Percentiles rank a stretch among this genome's conserved stretches.
Conservation (phyloP, 2,329 filamentous ascomycete genomes). For the Pseudogymnoascus sp. region DNA sequence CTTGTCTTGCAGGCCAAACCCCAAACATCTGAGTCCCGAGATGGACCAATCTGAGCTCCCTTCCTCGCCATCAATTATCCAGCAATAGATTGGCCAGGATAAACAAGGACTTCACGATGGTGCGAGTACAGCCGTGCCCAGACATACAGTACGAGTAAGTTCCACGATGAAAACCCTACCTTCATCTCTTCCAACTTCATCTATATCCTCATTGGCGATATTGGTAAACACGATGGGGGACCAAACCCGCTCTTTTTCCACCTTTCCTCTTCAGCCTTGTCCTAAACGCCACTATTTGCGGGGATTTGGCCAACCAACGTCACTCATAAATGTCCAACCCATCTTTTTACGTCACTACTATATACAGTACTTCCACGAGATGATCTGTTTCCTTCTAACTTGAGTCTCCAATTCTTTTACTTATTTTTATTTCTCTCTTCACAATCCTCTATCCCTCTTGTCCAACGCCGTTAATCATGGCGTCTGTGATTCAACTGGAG, state of each 20-base stretch:
- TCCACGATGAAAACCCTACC: background rate
- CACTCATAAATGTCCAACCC: background rate
- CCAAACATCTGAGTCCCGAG: background rate
- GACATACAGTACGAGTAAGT: conserved; percentile 3
- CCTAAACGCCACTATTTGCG: conserved; percentile 3
- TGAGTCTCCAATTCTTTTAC: background rate
- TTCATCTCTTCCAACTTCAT: background rate
- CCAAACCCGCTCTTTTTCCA: background rate
- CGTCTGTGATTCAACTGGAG: conserved; percentile 38
- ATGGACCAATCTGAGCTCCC: background rate
- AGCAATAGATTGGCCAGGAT: background rate
- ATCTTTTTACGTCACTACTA: conserved; percentile 8
- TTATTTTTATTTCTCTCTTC: background rate
- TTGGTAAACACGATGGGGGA: background rate
- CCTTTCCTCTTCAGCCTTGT: conserved; percentile 4
- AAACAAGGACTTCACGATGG: background rate
- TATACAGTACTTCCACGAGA: background rate
- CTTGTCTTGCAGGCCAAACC: background rate
- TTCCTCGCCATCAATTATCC: background rate
- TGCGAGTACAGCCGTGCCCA: background rate
- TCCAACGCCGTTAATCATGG: conserved; percentile 14
- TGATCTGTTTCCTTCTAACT: background rate
- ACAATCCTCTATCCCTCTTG: conserved; percentile 16
- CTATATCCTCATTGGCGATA: conserved; percentile 1
- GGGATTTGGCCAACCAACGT: conserved; percentile 6